Evolutionary conservation across 2,329 filamentous ascomycete species (phyloP).

Genomic region (Ophiobolus disseminans): DNA sequence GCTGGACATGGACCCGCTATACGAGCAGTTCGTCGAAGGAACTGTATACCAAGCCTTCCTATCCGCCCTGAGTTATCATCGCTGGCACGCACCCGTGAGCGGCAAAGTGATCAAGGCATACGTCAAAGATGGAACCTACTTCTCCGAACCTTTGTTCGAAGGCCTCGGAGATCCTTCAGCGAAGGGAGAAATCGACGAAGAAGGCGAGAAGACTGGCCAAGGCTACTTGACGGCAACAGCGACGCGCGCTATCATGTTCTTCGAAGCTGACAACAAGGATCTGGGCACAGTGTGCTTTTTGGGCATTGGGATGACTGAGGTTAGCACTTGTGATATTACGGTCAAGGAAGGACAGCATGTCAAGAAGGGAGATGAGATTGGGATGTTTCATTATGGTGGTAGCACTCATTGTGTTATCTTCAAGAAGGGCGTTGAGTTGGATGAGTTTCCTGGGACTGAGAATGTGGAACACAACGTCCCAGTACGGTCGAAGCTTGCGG

Average conservation of each 20-base stretch:
- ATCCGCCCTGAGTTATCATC: conserved; percentile 71
- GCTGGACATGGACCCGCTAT: conserved; percentile 63
- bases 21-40: conserved; percentile 65
- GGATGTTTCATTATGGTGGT: conserved; percentile 85
- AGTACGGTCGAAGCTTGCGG: conserved; percentile 46
- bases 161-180: conserved; percentile 50
- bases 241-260: conserved; percentile 72
- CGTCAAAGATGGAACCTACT: conserved; percentile 71
- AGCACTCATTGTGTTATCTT: conserved; percentile 74
- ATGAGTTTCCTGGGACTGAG: conserved; percentile 35
- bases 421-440: conserved; percentile 59
- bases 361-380: conserved; percentile 73
- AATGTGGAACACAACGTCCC: conserved; percentile 44
- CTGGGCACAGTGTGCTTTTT: conserved; percentile 76
- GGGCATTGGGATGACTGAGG: conserved; percentile 78
- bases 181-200: conserved; percentile 46
- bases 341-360: conserved; percentile 70
- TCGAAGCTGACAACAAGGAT: conserved; percentile 71
- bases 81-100: conserved; percentile 74
- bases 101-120: conserved; percentile 66
- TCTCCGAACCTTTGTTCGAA: conserved; percentile 65
- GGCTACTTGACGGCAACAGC: conserved; percentile 73
- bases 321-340: conserved; percentile 74
- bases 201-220: conserved; percentile 62
- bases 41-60: conserved; percentile 76